Percentiles rank a stretch among this genome's conserved stretches.
These are phyloP conservation scores for Pseudogymnoascus sp. DNA, from an alignment of 2,329 filamentous ascomycete genomes.

Conservation along the genomic window DNA sequence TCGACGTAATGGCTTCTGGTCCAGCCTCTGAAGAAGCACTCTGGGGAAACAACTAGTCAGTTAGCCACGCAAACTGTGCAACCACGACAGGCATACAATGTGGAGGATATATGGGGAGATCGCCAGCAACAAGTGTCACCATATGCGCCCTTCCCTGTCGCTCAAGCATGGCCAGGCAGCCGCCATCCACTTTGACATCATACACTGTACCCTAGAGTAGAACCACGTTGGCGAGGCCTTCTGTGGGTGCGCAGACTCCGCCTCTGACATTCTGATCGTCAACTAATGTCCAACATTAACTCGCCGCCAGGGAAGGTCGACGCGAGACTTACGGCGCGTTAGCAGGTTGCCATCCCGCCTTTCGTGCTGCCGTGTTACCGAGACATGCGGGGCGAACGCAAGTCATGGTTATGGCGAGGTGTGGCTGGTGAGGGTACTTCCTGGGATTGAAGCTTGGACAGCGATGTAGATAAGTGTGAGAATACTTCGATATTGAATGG, in stretches of 20 bases:
- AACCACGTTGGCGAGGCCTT: not conserved
- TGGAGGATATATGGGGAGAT: not conserved
- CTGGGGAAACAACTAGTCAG: not conserved
- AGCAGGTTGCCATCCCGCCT: conserved; percentile 1
- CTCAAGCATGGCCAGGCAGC: not conserved
- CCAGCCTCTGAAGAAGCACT: not conserved
- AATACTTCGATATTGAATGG: not conserved
- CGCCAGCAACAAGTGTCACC: not conserved
- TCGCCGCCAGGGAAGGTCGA: not conserved
- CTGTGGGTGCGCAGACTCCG: not conserved
- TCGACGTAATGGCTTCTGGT: not conserved
- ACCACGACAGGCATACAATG: not conserved
- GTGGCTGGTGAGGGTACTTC: not conserved
- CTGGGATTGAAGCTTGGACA: conserved; percentile 2
- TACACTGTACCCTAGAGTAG: not conserved
- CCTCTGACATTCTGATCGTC: not conserved
- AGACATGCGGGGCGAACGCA: not conserved
- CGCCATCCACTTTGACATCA: conserved; percentile 2
- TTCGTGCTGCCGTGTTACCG: conserved; percentile 1
- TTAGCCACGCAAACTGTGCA: not conserved
- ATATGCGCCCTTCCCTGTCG: not conserved
- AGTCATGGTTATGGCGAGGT: not conserved
- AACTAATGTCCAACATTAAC: not conserved
- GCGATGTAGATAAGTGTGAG: not conserved
- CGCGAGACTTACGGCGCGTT: not conserved